phyloP scores from a whole-genome alignment of 257 asterid genomes.

The Gentiana dahurica region DNA sequence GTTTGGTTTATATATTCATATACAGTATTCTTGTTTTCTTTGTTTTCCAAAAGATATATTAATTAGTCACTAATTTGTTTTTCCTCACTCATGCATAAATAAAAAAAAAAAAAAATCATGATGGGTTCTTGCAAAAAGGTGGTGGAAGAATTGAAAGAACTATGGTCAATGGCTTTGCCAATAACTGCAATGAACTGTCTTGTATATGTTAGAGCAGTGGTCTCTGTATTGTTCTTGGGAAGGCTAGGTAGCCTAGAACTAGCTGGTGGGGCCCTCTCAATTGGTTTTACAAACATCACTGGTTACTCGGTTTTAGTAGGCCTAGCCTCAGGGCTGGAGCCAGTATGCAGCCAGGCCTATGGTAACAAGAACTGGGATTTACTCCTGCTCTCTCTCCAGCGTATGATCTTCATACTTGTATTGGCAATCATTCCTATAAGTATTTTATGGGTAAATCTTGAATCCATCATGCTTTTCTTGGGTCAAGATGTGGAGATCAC shows the following conservation, averaged over 20 bases:
- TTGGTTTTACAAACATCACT: constrained; percentile 83
- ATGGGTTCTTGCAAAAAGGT: constrained; percentile 27
- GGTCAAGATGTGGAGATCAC: constrained; percentile 74
- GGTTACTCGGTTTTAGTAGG: constrained; percentile 81
- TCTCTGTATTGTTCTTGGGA: constrained; percentile 72
- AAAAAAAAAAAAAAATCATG: no score
- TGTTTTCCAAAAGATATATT: no score
- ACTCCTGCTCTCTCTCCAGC: constrained; percentile 54
- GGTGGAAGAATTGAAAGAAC: constrained; percentile 66
- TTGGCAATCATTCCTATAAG: constrained; percentile 61
- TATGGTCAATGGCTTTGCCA: constrained; percentile 79
- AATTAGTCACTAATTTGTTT: no score
- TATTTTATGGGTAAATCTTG: constrained; percentile 58
- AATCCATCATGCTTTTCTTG: constrained; percentile 59
- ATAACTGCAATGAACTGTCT: constrained; percentile 73
- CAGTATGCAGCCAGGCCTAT: constrained; percentile 82
- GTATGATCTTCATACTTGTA: constrained; percentile 59
- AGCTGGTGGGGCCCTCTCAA: constrained; percentile 85
- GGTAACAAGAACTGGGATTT: constrained; percentile 67
- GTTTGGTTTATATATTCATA: not conserved
- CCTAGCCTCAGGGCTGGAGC: constrained; percentile 79
- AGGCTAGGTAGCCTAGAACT: constrained; percentile 73
- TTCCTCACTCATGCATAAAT: no score
- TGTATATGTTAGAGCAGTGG: constrained; percentile 63
- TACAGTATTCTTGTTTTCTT: not conserved